Evolutionary conservation across 805 yeast species (phyloP), one percentile per base, ranked within the genome.

Genomic region (Myxozyma vanderwaltii): DNA sequence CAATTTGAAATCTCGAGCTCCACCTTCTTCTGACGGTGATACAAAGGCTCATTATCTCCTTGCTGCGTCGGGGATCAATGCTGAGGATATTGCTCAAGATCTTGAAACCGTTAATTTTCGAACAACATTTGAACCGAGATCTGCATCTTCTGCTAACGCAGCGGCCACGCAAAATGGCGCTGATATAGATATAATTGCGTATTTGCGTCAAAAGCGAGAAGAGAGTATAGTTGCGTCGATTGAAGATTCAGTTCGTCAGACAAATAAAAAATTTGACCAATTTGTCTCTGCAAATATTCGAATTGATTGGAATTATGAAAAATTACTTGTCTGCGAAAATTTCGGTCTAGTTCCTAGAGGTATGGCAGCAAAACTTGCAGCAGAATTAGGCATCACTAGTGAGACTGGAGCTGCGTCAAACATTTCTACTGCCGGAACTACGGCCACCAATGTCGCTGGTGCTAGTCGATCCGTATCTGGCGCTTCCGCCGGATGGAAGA

Each of bases 11-110:
- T 80, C 78, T 57, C 71, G 71, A n/a, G 71, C 68, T 7, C 51
- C 52, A 3, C 24, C 58, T 13, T 1, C 64, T 13, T 69, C 72
- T 31, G 71, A 73, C 45, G 76, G 74, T 54, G 76, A 70, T 53
- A 72, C 79, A 13, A 75, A 74, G 53, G 79, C 79, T 53, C 98
- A 94, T 70, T 94, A 94, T 71, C 76, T 94, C 40, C 76, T 92
- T 45, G 96, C 97, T 4, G 88, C 91, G 1, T 86, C 92, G 69
- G 97, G 97, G 1, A 81, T 91, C 53, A 84, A 89, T 43, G 86
- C 92, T 51, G 96, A 89, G 67, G 94, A 89, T 58, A 84, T 91
- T 40, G 91, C 88, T 64, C 59, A 75, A 72, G 72, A 81, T 66
- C 70, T 79, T 61, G 77, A 79, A 51, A 66, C 80, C 39, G 70